Evolutionary conservation across 306 rosid genomes (phyloP).

Genomic region (Begonia peltatifolia): DNA sequence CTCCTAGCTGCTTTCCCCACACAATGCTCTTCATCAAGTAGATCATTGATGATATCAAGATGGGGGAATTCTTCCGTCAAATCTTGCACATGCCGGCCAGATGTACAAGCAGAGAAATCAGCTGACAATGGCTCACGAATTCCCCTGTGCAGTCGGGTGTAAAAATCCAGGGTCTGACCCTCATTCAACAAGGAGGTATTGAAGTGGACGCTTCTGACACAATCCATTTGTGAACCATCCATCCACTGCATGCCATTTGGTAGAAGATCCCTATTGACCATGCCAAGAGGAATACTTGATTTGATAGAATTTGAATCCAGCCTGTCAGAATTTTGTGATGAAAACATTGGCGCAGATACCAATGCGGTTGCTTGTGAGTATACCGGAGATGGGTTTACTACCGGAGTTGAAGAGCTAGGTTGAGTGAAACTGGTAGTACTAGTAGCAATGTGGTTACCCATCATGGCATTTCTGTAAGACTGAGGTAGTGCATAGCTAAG

Average conservation of each 20-base stretch:
- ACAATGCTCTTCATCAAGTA: conserved; percentile 75
- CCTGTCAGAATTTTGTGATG: conserved; percentile 55
- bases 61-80: conserved; percentile 82
- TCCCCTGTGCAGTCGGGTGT: conserved; percentile 35
- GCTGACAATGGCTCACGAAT: conserved; percentile 29
- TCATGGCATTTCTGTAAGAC: conserved; percentile 85
- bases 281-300: conserved; percentile 39
- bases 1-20: conserved; percentile 24
- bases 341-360: conserved; percentile 47
- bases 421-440: conserved; percentile 38
- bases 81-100: conserved; percentile 62
- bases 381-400: conserved; percentile 31
- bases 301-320: conserved; percentile 34
- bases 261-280: conserved; percentile 34
- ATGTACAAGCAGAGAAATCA: conserved; percentile 40
- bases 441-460: conserved; percentile 54
- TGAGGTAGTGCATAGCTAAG: conserved; percentile 68
- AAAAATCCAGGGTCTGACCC: conserved; percentile 42
- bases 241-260: conserved; percentile 60
- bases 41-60: conserved; percentile 90
- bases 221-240: conserved; percentile 47
- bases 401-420: conserved; percentile 42
- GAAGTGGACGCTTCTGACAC: conserved; percentile 30
- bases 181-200: conserved; percentile 40
- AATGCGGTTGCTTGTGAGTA: conserved; percentile 39